These are phyloP conservation scores for Globisporangium spiculum DNA, from an alignment of 352 stramenopile genomes.

Conservation along the genomic window DNA sequence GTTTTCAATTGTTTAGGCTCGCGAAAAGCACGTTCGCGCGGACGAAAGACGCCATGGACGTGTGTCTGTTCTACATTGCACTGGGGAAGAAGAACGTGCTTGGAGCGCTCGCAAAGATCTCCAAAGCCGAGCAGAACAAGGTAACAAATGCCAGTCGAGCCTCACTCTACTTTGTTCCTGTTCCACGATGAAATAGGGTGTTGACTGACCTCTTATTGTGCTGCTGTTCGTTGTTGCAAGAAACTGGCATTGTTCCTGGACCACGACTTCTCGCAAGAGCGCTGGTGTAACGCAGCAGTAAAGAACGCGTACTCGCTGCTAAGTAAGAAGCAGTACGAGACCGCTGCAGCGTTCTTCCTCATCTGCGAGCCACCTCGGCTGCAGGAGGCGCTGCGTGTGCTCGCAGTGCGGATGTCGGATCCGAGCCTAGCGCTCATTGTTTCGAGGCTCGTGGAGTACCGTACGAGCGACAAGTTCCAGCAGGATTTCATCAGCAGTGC, in stretches of 20 bases:
- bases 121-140: slow-evolving; percentile 69
- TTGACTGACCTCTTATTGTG: background rate
- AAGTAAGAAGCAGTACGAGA: slow-evolving; percentile 90
- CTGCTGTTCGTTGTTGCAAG: slow-evolving; percentile 22
- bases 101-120: slow-evolving; percentile 66
- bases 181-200: slow-evolving; percentile 1
- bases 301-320: slow-evolving; percentile 96
- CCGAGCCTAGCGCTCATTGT: slow-evolving; percentile 88
- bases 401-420: slow-evolving; percentile 86
- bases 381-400: slow-evolving; percentile 90
- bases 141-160: slow-evolving; percentile 20
- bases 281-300: slow-evolving; percentile 85
- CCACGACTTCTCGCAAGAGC: slow-evolving; percentile 79
- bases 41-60: slow-evolving; percentile 70
- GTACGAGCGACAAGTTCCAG: slow-evolving; percentile 41
- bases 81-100: slow-evolving; percentile 82
- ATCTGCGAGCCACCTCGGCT: slow-evolving; percentile 90
- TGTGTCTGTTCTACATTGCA: slow-evolving; percentile 73
- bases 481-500: slow-evolving; percentile 47
- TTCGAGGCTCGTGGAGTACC: slow-evolving; percentile 84
- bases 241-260: slow-evolving; percentile 73
- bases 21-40: slow-evolving; percentile 66
- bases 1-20: slow-evolving; percentile 30
- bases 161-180: background rate
- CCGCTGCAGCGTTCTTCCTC: slow-evolving; percentile 91